Conservation (phyloP, 129 eudicot species). For the Arctium lappa region DNA sequence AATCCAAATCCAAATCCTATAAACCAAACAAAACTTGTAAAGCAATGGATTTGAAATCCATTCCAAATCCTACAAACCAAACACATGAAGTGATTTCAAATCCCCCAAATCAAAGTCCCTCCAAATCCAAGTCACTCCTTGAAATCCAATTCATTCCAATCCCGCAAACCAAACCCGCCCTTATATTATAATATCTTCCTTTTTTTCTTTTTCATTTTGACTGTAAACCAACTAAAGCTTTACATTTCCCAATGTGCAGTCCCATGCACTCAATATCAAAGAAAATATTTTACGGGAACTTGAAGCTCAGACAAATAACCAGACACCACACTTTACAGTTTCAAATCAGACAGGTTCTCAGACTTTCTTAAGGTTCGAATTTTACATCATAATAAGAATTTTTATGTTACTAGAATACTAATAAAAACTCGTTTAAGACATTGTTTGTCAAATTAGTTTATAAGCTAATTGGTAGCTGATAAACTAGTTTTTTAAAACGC, state of each 20-base stretch:
- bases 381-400: neutral
- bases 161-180: too few relatives aligned
- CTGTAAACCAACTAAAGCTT: slow-evolving; percentile 18
- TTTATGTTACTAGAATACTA: neutral
- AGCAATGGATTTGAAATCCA: too few relatives aligned
- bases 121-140: too few relatives aligned
- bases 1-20: too few relatives aligned
- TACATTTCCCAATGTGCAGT: slow-evolving; percentile 24
- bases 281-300: slow-evolving; percentile 39
- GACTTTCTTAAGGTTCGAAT: neutral
- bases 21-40: too few relatives aligned
- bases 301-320: slow-evolving; percentile 27
- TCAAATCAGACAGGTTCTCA: neutral
- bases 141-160: too few relatives aligned
- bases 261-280: slow-evolving; percentile 29
- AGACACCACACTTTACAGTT: slow-evolving; percentile 11
- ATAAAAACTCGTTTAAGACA: neutral
- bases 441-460: too few relatives aligned
- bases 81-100: too few relatives aligned
- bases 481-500: too few relatives aligned
- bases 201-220: slow-evolving; percentile 11
- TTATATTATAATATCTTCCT: neutral
- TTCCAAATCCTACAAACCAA: too few relatives aligned
- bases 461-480: too few relatives aligned
- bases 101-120: too few relatives aligned